phyloP scores from a whole-genome alignment of 305 asterid species.

The Petunia hybrid region DNA sequence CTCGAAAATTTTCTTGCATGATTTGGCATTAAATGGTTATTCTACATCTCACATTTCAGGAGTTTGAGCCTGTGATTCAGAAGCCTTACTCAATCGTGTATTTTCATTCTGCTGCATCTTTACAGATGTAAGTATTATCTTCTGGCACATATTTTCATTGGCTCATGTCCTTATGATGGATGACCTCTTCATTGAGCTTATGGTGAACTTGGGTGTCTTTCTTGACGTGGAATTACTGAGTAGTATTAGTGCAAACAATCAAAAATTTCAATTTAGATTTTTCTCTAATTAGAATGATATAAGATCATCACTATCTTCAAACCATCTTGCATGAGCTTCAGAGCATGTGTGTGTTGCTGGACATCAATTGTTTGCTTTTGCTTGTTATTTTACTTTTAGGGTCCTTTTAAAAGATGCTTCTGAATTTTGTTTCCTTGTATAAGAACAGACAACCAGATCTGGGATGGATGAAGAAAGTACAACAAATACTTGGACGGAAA shows the following conservation, averaged over 20 bases:
- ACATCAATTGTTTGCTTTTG: neutral
- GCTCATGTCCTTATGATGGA: slow-evolving; percentile 22
- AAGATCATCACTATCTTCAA: slow-evolving; percentile 10
- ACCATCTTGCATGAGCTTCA: neutral
- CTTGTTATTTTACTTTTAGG: slow-evolving; percentile 12
- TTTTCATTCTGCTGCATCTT: slow-evolving; percentile 94
- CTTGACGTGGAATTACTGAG: neutral
- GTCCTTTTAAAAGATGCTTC: slow-evolving; percentile 10
- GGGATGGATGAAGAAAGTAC: slow-evolving; percentile 92
- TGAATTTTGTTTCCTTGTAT: neutral
- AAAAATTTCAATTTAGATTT: neutral
- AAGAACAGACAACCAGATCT: slow-evolving; percentile 91
- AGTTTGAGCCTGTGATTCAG: slow-evolving; percentile 96
- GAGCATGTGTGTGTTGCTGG: neutral
- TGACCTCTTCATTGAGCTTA: neutral
- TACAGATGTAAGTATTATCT: slow-evolving; percentile 72
- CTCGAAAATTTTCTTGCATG: neutral
- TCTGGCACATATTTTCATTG: slow-evolving; percentile 4
- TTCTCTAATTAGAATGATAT: neutral
- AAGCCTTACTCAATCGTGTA: slow-evolving; percentile 92
- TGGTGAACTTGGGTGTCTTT: neutral
- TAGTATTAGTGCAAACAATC: slow-evolving; percentile 4
- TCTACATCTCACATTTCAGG: slow-evolving; percentile 56
- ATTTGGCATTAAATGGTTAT: slow-evolving; percentile 2
- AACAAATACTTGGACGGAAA: slow-evolving; percentile 95